phyloP scores from a whole-genome alignment of 306 rosid species.

The Glycyrrhiza uralensis region DNA sequence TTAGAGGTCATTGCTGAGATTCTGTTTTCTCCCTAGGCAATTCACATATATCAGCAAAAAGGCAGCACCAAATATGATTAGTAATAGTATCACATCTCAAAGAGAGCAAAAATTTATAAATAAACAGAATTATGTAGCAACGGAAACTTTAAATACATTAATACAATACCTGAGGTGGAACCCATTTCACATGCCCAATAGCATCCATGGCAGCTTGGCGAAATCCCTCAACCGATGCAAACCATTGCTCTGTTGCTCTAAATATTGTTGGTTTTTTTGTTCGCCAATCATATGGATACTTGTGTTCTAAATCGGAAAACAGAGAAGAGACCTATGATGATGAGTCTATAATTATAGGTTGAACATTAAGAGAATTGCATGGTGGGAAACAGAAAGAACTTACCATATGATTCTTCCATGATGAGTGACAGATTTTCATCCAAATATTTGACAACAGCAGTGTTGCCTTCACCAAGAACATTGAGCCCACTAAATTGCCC shows the following conservation, averaged over 20 bases:
- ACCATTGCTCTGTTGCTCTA: conserved; percentile 99
- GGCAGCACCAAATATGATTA: conserved; percentile 10
- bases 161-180: conserved; percentile 84
- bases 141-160: conserved; percentile 17
- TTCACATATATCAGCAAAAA: conserved; percentile 21
- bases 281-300: conserved; percentile 99
- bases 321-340: conserved; percentile 17
- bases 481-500: conserved; percentile 89
- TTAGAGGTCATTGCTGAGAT: conserved; percentile 87
- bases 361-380: neutral
- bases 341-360: neutral
- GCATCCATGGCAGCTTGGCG: conserved; percentile 79
- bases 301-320: conserved; percentile 67
- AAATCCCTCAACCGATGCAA: conserved; percentile 98
- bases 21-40: conserved; percentile 88
- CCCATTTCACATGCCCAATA: conserved; percentile 80
- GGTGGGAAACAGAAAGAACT: conserved; percentile 23
- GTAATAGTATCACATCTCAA: conserved; percentile 7
- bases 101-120: neutral
- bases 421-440: conserved; percentile 68
- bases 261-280: conserved; percentile 94
- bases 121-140: conserved; percentile 3
- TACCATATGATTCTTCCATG: conserved; percentile 90
- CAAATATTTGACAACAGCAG: conserved; percentile 78
- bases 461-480: conserved; percentile 88